Evolutionary conservation across 306 rosid species (phyloP).

Genomic region (Echinosophora koreensis): DNA sequence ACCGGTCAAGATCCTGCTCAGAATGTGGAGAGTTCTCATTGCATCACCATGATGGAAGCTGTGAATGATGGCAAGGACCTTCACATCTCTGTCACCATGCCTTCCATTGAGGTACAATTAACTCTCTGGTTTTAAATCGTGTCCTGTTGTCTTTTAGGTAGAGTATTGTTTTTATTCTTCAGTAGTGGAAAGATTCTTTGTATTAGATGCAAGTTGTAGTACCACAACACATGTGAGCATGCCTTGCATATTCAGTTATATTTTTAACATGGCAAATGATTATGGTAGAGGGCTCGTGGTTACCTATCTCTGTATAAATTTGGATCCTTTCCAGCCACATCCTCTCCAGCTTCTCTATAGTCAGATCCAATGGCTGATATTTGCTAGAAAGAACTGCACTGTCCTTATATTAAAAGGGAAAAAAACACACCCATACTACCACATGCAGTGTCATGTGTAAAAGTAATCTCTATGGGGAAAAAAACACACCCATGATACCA

Average conservation of each 20-base stretch:
- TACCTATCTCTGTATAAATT: not conserved
- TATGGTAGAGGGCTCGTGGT: not conserved
- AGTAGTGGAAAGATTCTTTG: not conserved
- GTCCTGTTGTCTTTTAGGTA: not conserved
- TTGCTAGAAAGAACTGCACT: too few relatives aligned
- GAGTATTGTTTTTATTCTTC: not conserved
- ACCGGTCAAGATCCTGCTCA: conserved; percentile 91
- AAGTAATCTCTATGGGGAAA: too few relatives aligned
- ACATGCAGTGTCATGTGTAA: too few relatives aligned
- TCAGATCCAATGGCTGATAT: too few relatives aligned
- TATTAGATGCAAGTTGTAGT: not conserved
- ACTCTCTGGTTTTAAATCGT: not conserved
- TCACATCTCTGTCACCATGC: conserved; percentile 79
- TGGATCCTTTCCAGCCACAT: too few relatives aligned
- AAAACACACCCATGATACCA: too few relatives aligned
- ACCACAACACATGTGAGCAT: not conserved
- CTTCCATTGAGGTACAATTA: conserved; percentile 68
- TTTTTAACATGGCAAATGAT: not conserved
- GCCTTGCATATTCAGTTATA: not conserved
- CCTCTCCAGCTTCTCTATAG: too few relatives aligned
- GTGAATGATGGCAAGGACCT: conserved; percentile 72
- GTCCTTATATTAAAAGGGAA: too few relatives aligned
- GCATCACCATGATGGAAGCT: conserved; percentile 82
- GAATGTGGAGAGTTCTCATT: conserved; percentile 83
- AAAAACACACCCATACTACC: too few relatives aligned